A percentile compares a stretch with the other conserved stretches of the same genome.
Conservation (phyloP, 2,329 filamentous ascomycete genomes). For the Penicillium sp. region DNA sequence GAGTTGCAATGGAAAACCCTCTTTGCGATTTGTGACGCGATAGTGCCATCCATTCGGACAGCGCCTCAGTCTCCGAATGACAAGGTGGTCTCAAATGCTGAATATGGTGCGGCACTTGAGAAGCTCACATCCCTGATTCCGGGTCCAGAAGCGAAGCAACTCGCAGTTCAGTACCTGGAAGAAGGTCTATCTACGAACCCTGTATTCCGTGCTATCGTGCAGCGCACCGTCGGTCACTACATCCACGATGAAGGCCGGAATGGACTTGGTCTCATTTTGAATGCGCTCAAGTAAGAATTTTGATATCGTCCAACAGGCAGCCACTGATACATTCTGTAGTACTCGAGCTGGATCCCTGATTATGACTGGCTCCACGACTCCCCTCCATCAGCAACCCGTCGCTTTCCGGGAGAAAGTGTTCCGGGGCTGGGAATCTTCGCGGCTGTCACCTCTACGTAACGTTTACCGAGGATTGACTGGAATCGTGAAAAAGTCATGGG, state of each 20-base stretch:
- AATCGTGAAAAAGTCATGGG: constrained; percentile 55
- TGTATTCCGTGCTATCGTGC: constrained; percentile 50
- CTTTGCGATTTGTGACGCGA: constrained; percentile 56
- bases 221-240: constrained; percentile 49
- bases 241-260: constrained; percentile 51
- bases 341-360: constrained; percentile 57
- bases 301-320: neutral
- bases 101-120: constrained; percentile 42
- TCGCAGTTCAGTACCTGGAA: constrained; percentile 48
- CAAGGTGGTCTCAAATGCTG: constrained; percentile 40
- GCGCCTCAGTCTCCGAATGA: constrained; percentile 35
- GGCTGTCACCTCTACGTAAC: constrained; percentile 52
- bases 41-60: constrained; percentile 55
- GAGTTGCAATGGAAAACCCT: constrained; percentile 60
- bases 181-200: constrained; percentile 51
- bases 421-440: constrained; percentile 53
- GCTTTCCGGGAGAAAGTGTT: constrained; percentile 56
- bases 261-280: constrained; percentile 53
- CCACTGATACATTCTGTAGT: constrained; percentile 30
- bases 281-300: constrained; percentile 51
- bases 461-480: constrained; percentile 51
- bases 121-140: constrained; percentile 28
- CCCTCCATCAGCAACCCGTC: constrained; percentile 55
- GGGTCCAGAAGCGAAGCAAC: constrained; percentile 33
- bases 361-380: constrained; percentile 57